Base-by-base conservation (phyloP, 208 protist species). In the Leptomonas seymouri region DNA sequence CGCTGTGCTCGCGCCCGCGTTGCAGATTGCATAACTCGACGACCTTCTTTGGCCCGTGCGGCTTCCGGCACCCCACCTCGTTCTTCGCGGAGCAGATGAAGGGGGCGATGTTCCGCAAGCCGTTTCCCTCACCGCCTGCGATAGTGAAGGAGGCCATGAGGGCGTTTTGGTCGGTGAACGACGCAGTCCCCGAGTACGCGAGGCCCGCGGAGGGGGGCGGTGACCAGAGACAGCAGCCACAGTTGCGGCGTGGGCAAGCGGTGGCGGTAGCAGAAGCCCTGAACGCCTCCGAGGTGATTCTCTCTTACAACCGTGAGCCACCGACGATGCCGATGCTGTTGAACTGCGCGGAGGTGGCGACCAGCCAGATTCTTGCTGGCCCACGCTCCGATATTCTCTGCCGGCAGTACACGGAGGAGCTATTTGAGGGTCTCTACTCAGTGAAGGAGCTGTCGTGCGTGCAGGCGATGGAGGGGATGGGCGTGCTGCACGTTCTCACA, bases 381-480 rank as follows among this genome's bases (percentile, higher is more conserved):
- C 72, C 68, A 21, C 78, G 73, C 23, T 75, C 65, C 7, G 81
- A 90, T 46, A 65, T 76, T 18, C 39, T 85, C 34, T 87, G 85
- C 41, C 81, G 85, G 53, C 75, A 82, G 63, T 87, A 87, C 78
- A 73, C 78, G 36, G 60, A 74, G 30, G 73, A 85, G 45, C 50
- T 74, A 31, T 77, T 85, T 28, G 27, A 58, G 18, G 69, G 64
- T 28, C 39, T 58, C 45, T 76, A 67, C 53, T 39, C 67, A 0
- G 72, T 63, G 21, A 64, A 77, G 53, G 64, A 82, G 20, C 57
- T 81, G 30, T 81, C 81, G 18, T 87, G 85, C 49, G 80, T 88
- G 54, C 80, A 84, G 67, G 82, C 82, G 51, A 82, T 81, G 76
- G 85, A 86, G 48, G 79, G 80, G 20, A 42, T 81, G 46, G 85